These are phyloP conservation scores for Cercis canadensis DNA, from an alignment of 306 rosid genomes.

Conservation along the genomic window DNA sequence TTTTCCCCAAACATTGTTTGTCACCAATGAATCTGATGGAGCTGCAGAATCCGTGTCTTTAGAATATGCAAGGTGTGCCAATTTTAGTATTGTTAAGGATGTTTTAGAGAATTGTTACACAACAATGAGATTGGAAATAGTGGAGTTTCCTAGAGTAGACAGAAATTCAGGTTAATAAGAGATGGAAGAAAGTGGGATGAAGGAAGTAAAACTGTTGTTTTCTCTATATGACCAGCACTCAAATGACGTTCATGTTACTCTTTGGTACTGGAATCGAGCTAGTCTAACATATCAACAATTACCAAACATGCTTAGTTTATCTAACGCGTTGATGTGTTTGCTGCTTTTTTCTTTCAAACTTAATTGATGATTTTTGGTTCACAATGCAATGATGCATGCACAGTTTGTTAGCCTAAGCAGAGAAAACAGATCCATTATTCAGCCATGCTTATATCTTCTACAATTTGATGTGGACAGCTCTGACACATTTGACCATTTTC, in stretches of 20 bases:
- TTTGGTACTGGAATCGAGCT: not conserved
- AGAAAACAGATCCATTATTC: not conserved
- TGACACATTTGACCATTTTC: not conserved
- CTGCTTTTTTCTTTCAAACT: no score
- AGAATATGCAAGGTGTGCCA: no score
- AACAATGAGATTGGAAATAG: not conserved
- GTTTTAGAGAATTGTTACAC: not conserved
- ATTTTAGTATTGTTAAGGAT: not conserved
- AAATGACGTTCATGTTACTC: not conserved
- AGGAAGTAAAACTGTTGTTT: not conserved
- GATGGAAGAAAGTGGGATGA: not conserved
- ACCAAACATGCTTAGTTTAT: no score
- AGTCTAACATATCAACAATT: not conserved
- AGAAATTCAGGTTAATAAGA: not conserved
- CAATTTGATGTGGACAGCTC: not conserved
- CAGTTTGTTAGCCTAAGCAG: no score
- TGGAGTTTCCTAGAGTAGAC: not conserved
- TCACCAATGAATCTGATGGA: no score
- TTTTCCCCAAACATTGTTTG: no score
- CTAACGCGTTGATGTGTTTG: no score
- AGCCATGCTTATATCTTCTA: not conserved
- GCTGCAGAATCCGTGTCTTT: no score
- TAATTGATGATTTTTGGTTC: no score
- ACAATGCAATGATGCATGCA: no score
- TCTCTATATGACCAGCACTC: not conserved